Evolutionary conservation across 306 rosid species (phyloP).

Genomic region (Purshia tridentata): DNA sequence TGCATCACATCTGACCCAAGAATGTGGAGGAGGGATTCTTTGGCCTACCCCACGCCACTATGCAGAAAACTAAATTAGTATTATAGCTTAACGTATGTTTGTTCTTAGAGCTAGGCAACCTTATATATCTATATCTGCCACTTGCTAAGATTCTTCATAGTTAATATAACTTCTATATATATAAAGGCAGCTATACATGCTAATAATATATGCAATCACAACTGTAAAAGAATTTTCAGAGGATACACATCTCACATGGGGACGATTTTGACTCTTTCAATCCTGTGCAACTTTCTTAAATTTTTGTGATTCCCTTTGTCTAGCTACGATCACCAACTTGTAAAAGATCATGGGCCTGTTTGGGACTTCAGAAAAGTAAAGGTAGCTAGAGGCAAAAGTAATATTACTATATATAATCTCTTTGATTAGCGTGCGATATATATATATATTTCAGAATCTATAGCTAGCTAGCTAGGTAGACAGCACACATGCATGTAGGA

Average conservation of each 20-base stretch:
- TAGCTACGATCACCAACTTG: not conserved
- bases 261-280: slow-evolving; percentile 6
- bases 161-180: not conserved
- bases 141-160: slow-evolving; percentile 11
- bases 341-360: not conserved
- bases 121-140: slow-evolving; percentile 9
- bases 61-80: not conserved
- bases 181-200: not conserved
- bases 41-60: slow-evolving; percentile 18
- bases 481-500: not conserved
- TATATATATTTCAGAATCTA: not conserved
- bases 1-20: slow-evolving; percentile 9
- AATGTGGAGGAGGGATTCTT: slow-evolving; percentile 10
- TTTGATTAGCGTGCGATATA: not conserved
- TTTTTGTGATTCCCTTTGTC: slow-evolving; percentile 11
- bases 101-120: not conserved
- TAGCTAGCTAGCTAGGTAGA: not conserved
- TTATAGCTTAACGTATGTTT: slow-evolving; percentile 1
- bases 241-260: slow-evolving; percentile 2
- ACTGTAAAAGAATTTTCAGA: slow-evolving; percentile 16
- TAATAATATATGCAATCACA: slow-evolving; percentile 17
- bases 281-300: not conserved
- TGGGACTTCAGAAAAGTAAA: not conserved
- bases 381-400: no score
- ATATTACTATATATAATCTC: not conserved